A percentile compares a stretch with the other conserved stretches of the same genome.
Evolutionary conservation across 176 grass and related monocot species (phyloP).

Genomic region (Carex scoparia): DNA sequence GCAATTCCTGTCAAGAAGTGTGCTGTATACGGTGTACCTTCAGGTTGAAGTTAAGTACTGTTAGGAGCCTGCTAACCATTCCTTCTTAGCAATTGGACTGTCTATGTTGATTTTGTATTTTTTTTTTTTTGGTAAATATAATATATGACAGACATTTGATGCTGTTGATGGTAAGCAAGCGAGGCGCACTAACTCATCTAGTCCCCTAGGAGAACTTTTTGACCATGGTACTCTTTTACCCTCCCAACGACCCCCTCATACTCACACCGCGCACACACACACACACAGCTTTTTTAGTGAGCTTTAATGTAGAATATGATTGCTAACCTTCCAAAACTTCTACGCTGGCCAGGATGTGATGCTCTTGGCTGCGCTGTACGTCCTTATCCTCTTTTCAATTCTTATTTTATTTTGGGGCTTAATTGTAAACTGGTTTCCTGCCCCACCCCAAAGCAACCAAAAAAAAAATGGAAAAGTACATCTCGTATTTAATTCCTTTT

Average conservation of each 20-base stretch:
- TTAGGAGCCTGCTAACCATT: constrained; percentile 10
- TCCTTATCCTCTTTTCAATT: constrained; percentile 17
- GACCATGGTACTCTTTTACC: constrained; percentile 68
- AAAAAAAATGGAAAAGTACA: not conserved
- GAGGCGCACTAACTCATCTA: constrained; percentile 95
- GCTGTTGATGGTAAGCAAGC: constrained; percentile 99
- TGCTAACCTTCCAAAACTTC: constrained; percentile 32
- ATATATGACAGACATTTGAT: constrained; percentile 82
- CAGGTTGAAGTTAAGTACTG: not conserved
- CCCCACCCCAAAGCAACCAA: not conserved
- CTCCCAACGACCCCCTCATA: not conserved
- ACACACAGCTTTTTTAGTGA: constrained; percentile 1
- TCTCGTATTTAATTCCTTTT: not conserved
- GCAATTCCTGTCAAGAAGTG: not conserved
- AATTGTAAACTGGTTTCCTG: not conserved
- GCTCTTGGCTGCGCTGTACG: constrained; percentile 98
- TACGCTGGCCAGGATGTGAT: constrained; percentile 74
- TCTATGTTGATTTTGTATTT: constrained; percentile 12
- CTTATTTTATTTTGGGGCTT: constrained; percentile 2
- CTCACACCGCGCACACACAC: not conserved
- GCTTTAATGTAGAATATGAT: constrained; percentile 7
- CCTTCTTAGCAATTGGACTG: not conserved
- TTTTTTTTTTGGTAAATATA: constrained; percentile 12
- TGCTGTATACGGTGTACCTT: not conserved
- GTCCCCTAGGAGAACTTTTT: constrained; percentile 98